Evolutionary conservation across 345 rosid genomes (phyloP), one percentile per base, ranked within the genome.

Genomic region (Populus ilicifolia): DNA sequence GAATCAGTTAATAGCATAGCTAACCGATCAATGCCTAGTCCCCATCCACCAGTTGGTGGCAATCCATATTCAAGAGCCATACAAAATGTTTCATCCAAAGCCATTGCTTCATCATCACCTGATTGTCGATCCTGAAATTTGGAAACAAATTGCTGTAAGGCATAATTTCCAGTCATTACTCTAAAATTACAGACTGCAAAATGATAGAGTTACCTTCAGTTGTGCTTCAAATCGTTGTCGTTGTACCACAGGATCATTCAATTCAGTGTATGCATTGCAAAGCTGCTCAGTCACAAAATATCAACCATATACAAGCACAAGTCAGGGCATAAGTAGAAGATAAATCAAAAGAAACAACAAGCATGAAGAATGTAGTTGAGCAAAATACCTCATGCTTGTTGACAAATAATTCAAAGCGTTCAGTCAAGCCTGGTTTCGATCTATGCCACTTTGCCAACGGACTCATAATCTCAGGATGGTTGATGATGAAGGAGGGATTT

Each of bases 81-180:
- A 74, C 98, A 94, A 71, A 96, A 96, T 36, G 94, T 90, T 85
- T 96, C 99, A 82, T 96, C 99, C 70, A 90, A 67, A 69, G 97
- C 97, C 98, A 96, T 96, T 2, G 99, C 99, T 86, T 96, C 99
- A 71, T 93, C 99, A 75, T 96, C 99, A 44, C 99, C 99, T 2
- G 92, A 96, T 67, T 96, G 94, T 64, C 98, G 82, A 80, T 93
- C 98, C 93, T 93, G 83, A 70, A 18, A 78, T 63, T 33, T 6
- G 65, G 68, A 70, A 35, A 36, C 46, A 16, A 63, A 13, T 27
- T 38, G 12, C 2, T 36, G 36, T 46, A 38, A 63, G 46, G 63
- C 13, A 46, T 11, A 43, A 48, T 54, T 44, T 50, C 20, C 17
- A 70, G 2, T 43, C 18, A 50, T 33, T 12, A 20, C 39, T 17